Evolutionary conservation across 163 green algal species (phyloP).

Genomic region (Prototheca stagnorum): DNA sequence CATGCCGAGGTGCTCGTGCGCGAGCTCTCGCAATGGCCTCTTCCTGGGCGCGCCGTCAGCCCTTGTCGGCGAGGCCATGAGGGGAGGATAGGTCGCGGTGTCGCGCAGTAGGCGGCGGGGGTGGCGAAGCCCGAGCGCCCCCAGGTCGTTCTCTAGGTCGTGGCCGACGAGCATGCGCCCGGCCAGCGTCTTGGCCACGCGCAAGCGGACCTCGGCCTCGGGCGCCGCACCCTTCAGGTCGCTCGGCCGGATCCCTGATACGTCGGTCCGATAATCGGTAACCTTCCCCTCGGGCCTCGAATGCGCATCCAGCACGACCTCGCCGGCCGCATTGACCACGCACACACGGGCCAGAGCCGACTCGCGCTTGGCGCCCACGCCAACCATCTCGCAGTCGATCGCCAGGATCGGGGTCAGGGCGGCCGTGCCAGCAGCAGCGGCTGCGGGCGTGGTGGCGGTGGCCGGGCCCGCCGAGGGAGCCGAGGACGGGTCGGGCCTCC

Average conservation of each 20-base stretch:
- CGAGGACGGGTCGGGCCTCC: too few relatives aligned
- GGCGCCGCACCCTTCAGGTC: constrained; percentile 21
- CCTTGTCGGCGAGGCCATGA: constrained; percentile 45
- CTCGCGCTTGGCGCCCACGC: constrained; percentile 33
- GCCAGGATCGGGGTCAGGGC: constrained; percentile 41
- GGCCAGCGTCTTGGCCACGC: constrained; percentile 29
- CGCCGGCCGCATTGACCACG: constrained; percentile 53
- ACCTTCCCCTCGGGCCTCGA: constrained; percentile 54
- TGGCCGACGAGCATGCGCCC: constrained; percentile 64
- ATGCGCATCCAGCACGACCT: constrained; percentile 63
- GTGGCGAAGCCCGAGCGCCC: constrained; percentile 50
- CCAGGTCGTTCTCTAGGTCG: constrained; percentile 59
- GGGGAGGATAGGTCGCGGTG: constrained; percentile 53
- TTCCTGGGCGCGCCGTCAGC: constrained; percentile 43
- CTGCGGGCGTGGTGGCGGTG: not conserved
- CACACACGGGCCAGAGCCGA: constrained; percentile 50
- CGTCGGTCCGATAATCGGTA: constrained; percentile 52
- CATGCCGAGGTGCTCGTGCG: constrained; percentile 48
- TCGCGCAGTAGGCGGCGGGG: constrained; percentile 44
- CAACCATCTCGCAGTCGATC: constrained; percentile 94
- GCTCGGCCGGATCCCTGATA: constrained; percentile 15
- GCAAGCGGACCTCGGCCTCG: constrained; percentile 22
- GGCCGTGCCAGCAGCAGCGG: constrained; percentile 3
- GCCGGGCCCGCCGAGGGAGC: too few relatives aligned
- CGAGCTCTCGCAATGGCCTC: too few relatives aligned